Conservation (phyloP, 768 basidiomycete species). For the Pleurotus eryngii region DNA sequence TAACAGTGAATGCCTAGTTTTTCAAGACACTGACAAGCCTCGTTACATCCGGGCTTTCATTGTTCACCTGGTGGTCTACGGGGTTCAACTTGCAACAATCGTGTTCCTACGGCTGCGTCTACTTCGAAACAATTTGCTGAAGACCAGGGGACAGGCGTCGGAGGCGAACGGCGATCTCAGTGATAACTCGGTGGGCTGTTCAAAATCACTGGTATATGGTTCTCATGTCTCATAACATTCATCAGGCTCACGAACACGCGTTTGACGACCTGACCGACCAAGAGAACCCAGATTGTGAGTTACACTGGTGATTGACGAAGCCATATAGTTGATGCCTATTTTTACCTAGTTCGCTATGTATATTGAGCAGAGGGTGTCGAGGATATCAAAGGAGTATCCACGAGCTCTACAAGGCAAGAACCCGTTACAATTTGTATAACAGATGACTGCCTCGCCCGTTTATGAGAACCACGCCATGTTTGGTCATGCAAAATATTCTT, state of each 20-base stretch:
- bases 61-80: constrained; percentile 45
- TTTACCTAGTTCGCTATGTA: constrained; percentile 31
- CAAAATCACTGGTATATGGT: no score
- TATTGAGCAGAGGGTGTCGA: constrained; percentile 18
- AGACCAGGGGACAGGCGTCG: constrained; percentile 33
- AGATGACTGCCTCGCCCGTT: no score
- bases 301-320: neutral
- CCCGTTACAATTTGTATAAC: no score
- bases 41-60: constrained; percentile 46
- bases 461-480: no score
- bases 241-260: constrained; percentile 35
- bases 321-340: neutral
- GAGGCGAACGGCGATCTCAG: constrained; percentile 16
- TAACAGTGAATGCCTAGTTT: constrained; percentile 24
- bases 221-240: constrained; percentile 17
- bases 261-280: constrained; percentile 49
- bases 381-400: neutral
- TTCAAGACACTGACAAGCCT: constrained; percentile 41
- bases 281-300: constrained; percentile 44
- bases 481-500: no score
- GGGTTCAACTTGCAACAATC: constrained; percentile 35
- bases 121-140: constrained; percentile 38
- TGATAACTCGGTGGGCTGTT: no score
- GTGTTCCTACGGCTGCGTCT: constrained; percentile 37
- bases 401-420: no score